Evolutionary conservation across 441 rosid genomes (phyloP).

Genomic region (Monsonia emarginata): DNA sequence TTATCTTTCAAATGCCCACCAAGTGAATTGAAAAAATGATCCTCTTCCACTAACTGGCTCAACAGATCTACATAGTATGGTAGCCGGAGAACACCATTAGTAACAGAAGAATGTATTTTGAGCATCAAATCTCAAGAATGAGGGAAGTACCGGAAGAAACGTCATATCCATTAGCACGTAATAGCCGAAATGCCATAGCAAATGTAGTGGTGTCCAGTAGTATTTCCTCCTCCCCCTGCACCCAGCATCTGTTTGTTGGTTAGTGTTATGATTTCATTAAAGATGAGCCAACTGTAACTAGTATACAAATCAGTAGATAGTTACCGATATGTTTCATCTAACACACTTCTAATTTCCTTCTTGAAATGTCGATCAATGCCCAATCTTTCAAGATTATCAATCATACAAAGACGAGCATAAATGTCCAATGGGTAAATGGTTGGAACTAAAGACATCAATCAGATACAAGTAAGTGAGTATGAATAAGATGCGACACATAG

Average conservation of each 20-base stretch:
- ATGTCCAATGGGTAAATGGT: slow-evolving; percentile 52
- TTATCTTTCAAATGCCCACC: neutral
- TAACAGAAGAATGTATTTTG: neutral
- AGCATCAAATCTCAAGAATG: neutral
- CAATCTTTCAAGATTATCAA: slow-evolving; percentile 54
- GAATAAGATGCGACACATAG: neutral
- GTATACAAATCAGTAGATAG: neutral
- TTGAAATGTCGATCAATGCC: slow-evolving; percentile 57
- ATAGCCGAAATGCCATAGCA: slow-evolving; percentile 15
- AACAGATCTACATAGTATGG: neutral
- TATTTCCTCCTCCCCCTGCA: slow-evolving; percentile 17
- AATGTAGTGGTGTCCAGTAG: slow-evolving; percentile 4
- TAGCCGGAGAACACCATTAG: neutral
- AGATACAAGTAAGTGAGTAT: slow-evolving; percentile 9
- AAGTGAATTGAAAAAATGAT: neutral
- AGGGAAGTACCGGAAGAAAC: slow-evolving; percentile 14
- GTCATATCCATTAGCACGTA: slow-evolving; percentile 6
- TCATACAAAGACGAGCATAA: slow-evolving; percentile 43
- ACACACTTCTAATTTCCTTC: slow-evolving; percentile 35
- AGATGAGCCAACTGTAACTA: neutral
- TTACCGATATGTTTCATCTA: slow-evolving; percentile 64
- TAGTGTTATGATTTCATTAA: neutral
- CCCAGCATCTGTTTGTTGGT: slow-evolving; percentile 16
- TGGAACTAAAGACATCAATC: slow-evolving; percentile 44
- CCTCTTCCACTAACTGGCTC: slow-evolving; percentile 1